Percentiles rank a stretch among this genome's conserved stretches.
Evolutionary conservation across 768 basidiomycete genomes (phyloP).

Genomic region (Kwoniella dendrophila): DNA sequence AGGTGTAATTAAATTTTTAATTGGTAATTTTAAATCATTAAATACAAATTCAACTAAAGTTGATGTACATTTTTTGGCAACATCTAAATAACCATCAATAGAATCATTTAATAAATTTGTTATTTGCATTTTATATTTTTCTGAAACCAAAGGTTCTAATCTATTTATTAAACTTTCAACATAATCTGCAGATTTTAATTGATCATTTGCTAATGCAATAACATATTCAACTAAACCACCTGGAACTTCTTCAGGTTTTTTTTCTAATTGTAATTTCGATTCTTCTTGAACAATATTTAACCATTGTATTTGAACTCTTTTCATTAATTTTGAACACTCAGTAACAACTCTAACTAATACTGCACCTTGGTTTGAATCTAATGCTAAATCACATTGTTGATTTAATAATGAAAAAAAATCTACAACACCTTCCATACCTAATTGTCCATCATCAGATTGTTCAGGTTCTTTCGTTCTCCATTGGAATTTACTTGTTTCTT

Average conservation of each 20-base stretch:
- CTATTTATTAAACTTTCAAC: conserved; percentile 81
- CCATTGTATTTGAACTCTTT: conserved; percentile 84
- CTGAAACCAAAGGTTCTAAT: conserved; percentile 86
- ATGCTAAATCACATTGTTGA: conserved; percentile 83
- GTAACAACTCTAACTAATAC: conserved; percentile 87
- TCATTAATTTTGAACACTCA: conserved; percentile 87
- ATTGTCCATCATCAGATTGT: conserved; percentile 81
- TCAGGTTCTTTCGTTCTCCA: conserved; percentile 84
- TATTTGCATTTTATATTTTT: conserved; percentile 83
- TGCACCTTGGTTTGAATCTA: conserved; percentile 91
- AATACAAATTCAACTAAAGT: conserved; percentile 92
- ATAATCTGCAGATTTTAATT: conserved; percentile 93
- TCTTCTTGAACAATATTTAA: conserved; percentile 77
- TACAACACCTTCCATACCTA: conserved; percentile 86
- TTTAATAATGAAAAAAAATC: conserved; percentile 99
- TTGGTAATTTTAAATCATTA: conserved; percentile 87
- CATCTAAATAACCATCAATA: conserved; percentile 96
- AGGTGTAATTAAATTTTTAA: conserved; percentile 75
- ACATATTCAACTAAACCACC: conserved; percentile 92
- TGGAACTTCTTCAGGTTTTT: conserved; percentile 71
- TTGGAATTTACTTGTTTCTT: conserved; percentile 81
- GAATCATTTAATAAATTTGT: conserved; percentile 88
- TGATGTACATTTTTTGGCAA: conserved; percentile 95
- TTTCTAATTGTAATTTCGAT: conserved; percentile 81
- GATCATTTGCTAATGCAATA: conserved; percentile 96